Conservation (phyloP, 148 eudicot genomes). For the Selenicereus undatus region DNA sequence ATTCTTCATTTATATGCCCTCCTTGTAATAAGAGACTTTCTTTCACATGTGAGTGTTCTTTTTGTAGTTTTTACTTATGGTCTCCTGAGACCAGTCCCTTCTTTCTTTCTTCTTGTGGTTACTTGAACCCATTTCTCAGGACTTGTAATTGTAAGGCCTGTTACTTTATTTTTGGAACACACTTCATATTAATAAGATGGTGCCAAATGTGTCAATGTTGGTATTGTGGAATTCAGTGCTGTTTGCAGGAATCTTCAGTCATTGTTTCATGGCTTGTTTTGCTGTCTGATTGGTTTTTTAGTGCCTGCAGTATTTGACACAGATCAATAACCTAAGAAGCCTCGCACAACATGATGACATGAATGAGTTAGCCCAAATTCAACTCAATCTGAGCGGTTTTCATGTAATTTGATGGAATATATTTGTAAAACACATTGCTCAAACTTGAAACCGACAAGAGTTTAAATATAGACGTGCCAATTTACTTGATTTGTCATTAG, state of each 20-base stretch:
- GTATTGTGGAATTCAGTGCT: neutral
- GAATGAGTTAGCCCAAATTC: too few species aligned
- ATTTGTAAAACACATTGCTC: too few species aligned
- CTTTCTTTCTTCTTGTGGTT: neutral
- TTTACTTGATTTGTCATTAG: too few species aligned
- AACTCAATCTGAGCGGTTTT: too few species aligned
- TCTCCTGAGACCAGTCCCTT: neutral
- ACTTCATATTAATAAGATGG: neutral
- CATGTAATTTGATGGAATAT: too few species aligned
- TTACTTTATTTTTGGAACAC: conserved; percentile 3
- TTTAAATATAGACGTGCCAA: too few species aligned
- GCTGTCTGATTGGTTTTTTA: neutral
- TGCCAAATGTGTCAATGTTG: neutral
- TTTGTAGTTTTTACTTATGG: conserved; percentile 18
- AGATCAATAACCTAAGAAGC: too few species aligned
- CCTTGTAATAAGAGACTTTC: conserved; percentile 27
- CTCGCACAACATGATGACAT: too few species aligned
- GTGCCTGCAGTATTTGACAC: neutral
- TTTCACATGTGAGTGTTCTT: conserved; percentile 15
- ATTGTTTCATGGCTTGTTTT: neutral
- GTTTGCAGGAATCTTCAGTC: neutral
- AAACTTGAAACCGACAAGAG: too few species aligned
- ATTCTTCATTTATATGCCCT: conserved; percentile 21
- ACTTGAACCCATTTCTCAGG: neutral
- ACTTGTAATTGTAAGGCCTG: conserved; percentile 1